phyloP scores from a whole-genome alignment of 129 eudicot genomes.

The Arctium lappa region DNA sequence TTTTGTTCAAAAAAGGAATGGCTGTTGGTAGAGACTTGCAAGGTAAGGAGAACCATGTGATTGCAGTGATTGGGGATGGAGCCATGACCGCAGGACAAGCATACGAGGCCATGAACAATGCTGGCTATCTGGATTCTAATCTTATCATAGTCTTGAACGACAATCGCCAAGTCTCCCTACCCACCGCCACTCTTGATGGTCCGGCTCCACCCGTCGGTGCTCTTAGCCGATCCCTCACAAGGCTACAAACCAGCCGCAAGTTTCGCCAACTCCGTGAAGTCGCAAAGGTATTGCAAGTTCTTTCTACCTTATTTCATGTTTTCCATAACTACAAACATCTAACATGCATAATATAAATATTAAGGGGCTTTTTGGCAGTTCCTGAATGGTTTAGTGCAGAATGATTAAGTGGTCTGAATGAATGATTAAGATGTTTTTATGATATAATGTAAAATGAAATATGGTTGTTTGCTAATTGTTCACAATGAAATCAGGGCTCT shows the following conservation, averaged over 20 bases:
- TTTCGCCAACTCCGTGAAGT: slow-evolving; percentile 48
- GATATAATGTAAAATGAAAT: too few species aligned
- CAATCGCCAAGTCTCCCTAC: slow-evolving; percentile 64
- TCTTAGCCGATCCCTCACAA: slow-evolving; percentile 44
- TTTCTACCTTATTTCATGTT: neutral
- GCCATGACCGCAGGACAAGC: slow-evolving; percentile 86
- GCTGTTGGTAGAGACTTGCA: slow-evolving; percentile 64
- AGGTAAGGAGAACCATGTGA: slow-evolving; percentile 53
- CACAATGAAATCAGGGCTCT: too few species aligned
- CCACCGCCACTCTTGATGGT: slow-evolving; percentile 66
- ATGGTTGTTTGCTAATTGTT: too few species aligned
- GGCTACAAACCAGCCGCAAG: slow-evolving; percentile 44
- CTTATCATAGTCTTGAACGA: slow-evolving; percentile 56
- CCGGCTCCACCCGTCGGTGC: slow-evolving; percentile 69
- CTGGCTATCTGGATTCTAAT: slow-evolving; percentile 56
- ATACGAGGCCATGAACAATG: slow-evolving; percentile 66
- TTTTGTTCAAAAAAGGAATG: slow-evolving; percentile 33
- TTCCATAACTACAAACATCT: neutral
- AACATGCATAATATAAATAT: neutral
- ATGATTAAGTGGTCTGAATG: too few species aligned
- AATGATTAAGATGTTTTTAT: too few species aligned
- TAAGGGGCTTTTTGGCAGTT: too few species aligned
- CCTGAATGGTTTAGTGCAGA: too few species aligned
- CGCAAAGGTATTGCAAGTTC: slow-evolving; percentile 36
- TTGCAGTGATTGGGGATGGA: slow-evolving; percentile 71